Base-by-base conservation (phyloP, 441 rosid species). In the Jatropha podagrica region DNA sequence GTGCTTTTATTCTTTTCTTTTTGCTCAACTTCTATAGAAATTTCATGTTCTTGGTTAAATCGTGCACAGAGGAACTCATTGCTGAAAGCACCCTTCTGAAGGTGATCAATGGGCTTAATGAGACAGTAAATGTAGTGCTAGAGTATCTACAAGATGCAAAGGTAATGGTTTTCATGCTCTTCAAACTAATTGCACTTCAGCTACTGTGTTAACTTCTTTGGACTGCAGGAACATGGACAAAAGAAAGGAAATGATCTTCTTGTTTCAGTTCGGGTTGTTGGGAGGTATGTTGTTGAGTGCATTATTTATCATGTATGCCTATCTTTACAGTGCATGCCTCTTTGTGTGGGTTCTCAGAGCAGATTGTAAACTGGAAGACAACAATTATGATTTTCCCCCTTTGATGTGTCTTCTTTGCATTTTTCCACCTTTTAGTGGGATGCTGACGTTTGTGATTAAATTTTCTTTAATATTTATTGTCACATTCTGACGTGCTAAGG, bases 161-260 rank as follows among this genome's bases (percentile, higher is more conserved):
- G 97, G 99, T 92, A 69, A 74, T 68, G 52, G 32, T 14, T 74
- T 74, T 44, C 41, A 77, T 51, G 56, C 48, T 67, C 6, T 69
- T 69, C 48, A 63, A 73, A 69, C 62, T 51, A 51, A 58, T 23
- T 55, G 23, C 65, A 26, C 46, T 76, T 60, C 68, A 72, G 48
- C 37, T 69, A 42, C 37, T 69, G 51, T 77, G 14, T 42, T 66
- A 66, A 73, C 74, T 74, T 75, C 83, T 13, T 74, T 55, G 7
- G 70, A 76, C 78, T 83, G 65, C 87, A 95, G 98, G 97, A 95
- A 75, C 97, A 93, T 84, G 91, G 90, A 68, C 86, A 77, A 48
- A 92, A 84, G 78, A 92, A 83, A 81, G 97, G 98, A 84, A 84
- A 87, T 87, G 99, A 96, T 62, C 97, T 96, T 82, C 94, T 96